Evolutionary conservation across 2,329 filamentous ascomycete genomes (phyloP), one percentile per base, ranked within the genome.

Genomic region (Trichoderma sp.): DNA sequence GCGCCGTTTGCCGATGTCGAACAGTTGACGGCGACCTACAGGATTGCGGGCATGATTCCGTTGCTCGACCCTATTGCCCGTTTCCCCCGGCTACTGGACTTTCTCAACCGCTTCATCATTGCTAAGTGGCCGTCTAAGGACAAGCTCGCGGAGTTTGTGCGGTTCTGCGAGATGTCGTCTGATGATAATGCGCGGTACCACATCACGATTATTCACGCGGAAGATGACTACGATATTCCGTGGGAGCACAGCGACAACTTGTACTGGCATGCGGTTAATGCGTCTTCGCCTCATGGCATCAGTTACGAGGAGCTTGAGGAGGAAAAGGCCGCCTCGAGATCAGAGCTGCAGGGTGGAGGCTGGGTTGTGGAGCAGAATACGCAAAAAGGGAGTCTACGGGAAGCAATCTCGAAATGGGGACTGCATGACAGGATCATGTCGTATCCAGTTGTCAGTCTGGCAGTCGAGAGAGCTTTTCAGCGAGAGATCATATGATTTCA

Each of bases 151-250:
- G 50, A 34, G 26, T 52, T 52, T 21, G 28, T 52, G 30, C 26
- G 50, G 30, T 52, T 19, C 4, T 52, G 50, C n/a, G 50, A 52
- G 17, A 52, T 30, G 50, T 52, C 50, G 30, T 14, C 50, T 12
- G 50, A 52, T 2, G 17, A 30, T n/a, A 14, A 15, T 14, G 50
- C 50, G 30, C 26, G 26, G 50, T 34, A 30, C 9, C 15, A 52
- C 17, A 19, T 52, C 30, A 30, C 26, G 0, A 52, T 52, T 14
- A 30, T 52, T 12, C 50, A 52, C 26, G 50, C 26, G 2, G 50
- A 52, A n/a, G 50, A 52, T n/a, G 50, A 52, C 15, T 52, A 19
- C 34, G 50, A 52, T 30, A 52, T 52, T 7, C 50, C 50, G 5
- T 52, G 50, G 50, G 26, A 52, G 28, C 50, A 52, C 26, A 52